Evolutionary conservation across 768 basidiomycete species (phyloP).

Genomic region (Strobilomyces confusus): DNA sequence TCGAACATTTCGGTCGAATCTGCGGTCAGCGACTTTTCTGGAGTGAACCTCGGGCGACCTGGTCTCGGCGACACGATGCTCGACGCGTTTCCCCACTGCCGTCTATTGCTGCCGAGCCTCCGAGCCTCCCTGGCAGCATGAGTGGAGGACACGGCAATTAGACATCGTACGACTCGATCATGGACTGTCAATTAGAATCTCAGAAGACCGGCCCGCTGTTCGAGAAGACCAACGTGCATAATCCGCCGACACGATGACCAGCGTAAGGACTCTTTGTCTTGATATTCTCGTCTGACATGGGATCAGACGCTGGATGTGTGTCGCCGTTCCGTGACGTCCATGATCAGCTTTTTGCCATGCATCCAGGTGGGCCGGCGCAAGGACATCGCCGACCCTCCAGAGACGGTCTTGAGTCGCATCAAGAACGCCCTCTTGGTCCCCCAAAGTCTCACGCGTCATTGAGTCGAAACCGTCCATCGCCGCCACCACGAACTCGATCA

Average conservation of each 20-base stretch:
- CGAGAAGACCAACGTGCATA: conserved; percentile 53
- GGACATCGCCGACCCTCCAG: conserved; percentile 33
- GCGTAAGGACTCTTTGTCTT: conserved; percentile 41
- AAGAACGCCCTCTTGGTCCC: conserved; percentile 27
- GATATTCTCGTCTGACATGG: background rate
- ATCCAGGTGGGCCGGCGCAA: conserved; percentile 63
- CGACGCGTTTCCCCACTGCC: conserved; percentile 55
- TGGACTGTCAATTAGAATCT: conserved; percentile 46
- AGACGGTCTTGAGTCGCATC: conserved; percentile 37
- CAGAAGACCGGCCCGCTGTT: conserved; percentile 51
- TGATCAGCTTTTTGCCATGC: conserved; percentile 69
- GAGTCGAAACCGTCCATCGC: conserved; percentile 60
- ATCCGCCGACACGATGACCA: conserved; percentile 75
- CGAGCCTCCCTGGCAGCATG: conserved; percentile 31
- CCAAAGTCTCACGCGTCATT: conserved; percentile 43
- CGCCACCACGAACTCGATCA: conserved; percentile 51
- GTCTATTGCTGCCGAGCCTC: conserved; percentile 66
- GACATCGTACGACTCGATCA: conserved; percentile 61
- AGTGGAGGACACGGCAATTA: conserved; percentile 29
- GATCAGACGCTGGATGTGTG: conserved; percentile 72
- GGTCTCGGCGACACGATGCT: conserved; percentile 89
- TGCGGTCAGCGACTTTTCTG: conserved; percentile 58
- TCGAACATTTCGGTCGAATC: conserved; percentile 63
- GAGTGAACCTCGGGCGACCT: conserved; percentile 57
- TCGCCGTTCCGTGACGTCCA: conserved; percentile 60